Percentiles rank a stretch among this genome's conserved stretches.
Conservation (phyloP, 495 filamentous ascomycete genomes). For the Penicillium tannophilum region DNA sequence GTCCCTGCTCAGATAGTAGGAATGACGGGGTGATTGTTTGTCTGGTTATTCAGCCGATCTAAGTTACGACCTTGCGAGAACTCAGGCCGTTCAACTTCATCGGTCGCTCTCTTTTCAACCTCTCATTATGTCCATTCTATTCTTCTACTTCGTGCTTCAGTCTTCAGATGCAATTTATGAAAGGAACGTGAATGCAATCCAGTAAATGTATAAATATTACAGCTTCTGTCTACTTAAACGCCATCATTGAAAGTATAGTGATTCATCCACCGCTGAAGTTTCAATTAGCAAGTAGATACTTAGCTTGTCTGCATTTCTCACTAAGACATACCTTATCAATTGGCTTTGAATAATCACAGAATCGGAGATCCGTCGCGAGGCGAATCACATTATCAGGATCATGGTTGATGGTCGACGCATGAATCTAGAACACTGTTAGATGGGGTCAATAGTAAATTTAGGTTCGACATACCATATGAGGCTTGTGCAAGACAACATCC, state of each 20-base stretch:
- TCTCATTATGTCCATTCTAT: neutral
- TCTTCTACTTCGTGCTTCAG: neutral
- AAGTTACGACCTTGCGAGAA: neutral
- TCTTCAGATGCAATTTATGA: neutral
- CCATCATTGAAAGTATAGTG: constrained; percentile 39
- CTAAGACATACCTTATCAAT: constrained; percentile 45
- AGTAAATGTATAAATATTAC: neutral
- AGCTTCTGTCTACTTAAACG: constrained; percentile 20
- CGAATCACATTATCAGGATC: constrained; percentile 57
- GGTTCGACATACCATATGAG: constrained; percentile 46
- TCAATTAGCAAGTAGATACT: constrained; percentile 5
- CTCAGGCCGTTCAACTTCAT: neutral
- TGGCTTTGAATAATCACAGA: constrained; percentile 51
- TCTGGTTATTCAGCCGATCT: neutral
- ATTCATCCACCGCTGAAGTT: constrained; percentile 41
- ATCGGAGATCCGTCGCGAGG: constrained; percentile 59
- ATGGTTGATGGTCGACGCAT: constrained; percentile 57
- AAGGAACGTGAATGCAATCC: neutral
- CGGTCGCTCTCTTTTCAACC: neutral
- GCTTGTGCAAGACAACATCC: constrained; percentile 62
- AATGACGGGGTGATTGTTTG: constrained; percentile 16
- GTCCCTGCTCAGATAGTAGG: neutral
- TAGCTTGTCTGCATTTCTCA: neutral
- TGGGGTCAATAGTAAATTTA: neutral
- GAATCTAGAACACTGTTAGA: constrained; percentile 44